Evolutionary conservation across 2,329 filamentous ascomycete species (phyloP), one percentile per base, ranked within the genome.

Genomic region (Fusarium aywerte): DNA sequence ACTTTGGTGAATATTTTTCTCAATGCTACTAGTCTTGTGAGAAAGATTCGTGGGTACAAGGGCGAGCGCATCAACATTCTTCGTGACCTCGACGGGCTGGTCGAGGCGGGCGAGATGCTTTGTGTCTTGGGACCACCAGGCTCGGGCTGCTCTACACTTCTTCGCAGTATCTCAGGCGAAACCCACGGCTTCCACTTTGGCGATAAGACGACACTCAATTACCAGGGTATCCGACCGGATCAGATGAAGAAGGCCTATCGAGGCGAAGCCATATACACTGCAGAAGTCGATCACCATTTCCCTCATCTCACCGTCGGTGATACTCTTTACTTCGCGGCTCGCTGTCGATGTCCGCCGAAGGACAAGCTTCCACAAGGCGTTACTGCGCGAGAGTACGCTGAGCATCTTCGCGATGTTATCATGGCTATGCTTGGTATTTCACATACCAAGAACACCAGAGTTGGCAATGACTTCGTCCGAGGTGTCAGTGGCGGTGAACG

Each of bases 211-310:
- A 85, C 90, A 58, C 85, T 96, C 73, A 93, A 95, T 78, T 96
- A 95, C 73, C 90, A 71, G 31, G 66, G 88, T 61, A 84, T 91
- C 68, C 81, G 85, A 2, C 84, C 90, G 40, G 79, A 90, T 70
- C 85, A 91, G 73, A 93, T 95, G 90, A 86, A 90, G 76, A 86
- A 85, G 5, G 82, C 85, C 48, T 93, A 93, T 79, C 86, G 90
- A 20, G 92, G 92, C 52, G 92, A 95, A 78, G 90, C 90, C 49
- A 93, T 94, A 73, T 95, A 94, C 79, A 93, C 90, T 0, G 90
- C 90, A 42, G 92, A 94, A 76, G 89, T 91, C 23, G 92, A 95
- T 74, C 88, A 90, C 4, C 90, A 93, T 77, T 93, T 93, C 71
- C 90, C 90, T 5, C 85, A 88, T 76, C 78, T 94, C 68, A 89